Evolutionary conservation across 371 early-diverging fungal species (phyloP), one percentile per base, ranked within the genome.

Genomic region (Mortierella sp.): DNA sequence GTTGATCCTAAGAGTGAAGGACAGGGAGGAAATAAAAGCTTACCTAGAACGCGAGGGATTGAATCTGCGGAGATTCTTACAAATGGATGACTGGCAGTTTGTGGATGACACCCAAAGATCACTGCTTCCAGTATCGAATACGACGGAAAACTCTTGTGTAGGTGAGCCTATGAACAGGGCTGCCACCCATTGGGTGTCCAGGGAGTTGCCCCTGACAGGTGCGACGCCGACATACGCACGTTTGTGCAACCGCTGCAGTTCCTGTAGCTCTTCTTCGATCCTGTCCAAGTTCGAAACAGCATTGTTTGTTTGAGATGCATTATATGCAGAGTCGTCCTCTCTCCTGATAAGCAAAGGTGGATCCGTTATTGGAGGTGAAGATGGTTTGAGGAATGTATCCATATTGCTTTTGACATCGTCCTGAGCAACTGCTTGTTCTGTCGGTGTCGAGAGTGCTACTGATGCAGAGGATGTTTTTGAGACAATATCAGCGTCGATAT

Each of bases 71-170:
- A 61, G 61, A 28, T 31, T 45, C 30, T 30, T 45, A n/a, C 76
- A 74, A 7, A 42, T 28, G 18, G 7, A 0, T 2, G 74, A 64
- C 30, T 41, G 46, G 46, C 76, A 74, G 13, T 34, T 54, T 5
- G 42, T 28, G 0, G 76, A 74, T 4, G 76, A 57, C 13, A 74
- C 66, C 76, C 76, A 74, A 14, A 74, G 62, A 45, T 74, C 76
- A 16, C 70, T 64, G 50, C 70, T 69, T 6, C 76, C 76, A 6
- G 76, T 74, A 54, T 74, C 76, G 65, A 74, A 69, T n/a, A 74
- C 76, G 10, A 74, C 76, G n/a, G 76, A 69, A 34, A 74, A 74
- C 39, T 69, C 61, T 31, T 74, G 76, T 5, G 55, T 19, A 0
- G 76, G 76, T 3, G 70, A 46, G 2, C 76, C 76, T 18, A 74